Evolutionary conservation across 1,139 yeast species (phyloP), one percentile per base, ranked within the genome.

Genomic region (Suhomyces bolitotheri): DNA sequence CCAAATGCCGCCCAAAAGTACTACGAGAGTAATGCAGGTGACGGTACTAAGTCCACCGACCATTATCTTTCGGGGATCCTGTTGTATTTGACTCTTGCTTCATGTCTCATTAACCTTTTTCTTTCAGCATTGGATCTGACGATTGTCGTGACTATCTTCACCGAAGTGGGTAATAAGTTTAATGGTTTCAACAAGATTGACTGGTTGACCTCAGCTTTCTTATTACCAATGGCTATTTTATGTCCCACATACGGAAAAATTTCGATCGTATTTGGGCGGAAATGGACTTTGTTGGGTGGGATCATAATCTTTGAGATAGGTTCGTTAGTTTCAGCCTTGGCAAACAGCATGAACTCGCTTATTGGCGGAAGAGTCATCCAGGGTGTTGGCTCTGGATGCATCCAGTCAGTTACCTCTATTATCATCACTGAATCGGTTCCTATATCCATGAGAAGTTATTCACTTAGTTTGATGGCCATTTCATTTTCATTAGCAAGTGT

Each of bases 41-140:
- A 54, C 28, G 58, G 58, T 3, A 47, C 58, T 4, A 29, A 29
- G 5, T 45, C 53, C 16, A 22, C 38, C 7, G 54, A 52, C 28
- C 58, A 54, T 25, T 44, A 47, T 22, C 34, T 53, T 9, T 35
- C 34, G 3, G 61, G 61, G 10, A 7, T 28, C 3, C 37, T 27
- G 25, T 41, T 56, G 5, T 20, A 27, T 4, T 22, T 50, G 5
- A 46, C 54, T 2, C 24, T 54, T 10, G 19, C 34, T 2, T 43
- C 53, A n/a, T 45, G 53, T 29, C 44, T 54, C 23, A 33, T 46
- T 7, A 29, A 46, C 5, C 34, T 56, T 13, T 54, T 56, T 34
- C 41, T 56, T 12, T 42, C 50, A 11, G 59, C 58, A 1, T 43
- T 56, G 14, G 61, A 56, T 38, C 51, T 44, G 38, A 55, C 60